Conservation (phyloP, 2,329 filamentous ascomycete genomes). For the Alternaria angustiovoidea region DNA sequence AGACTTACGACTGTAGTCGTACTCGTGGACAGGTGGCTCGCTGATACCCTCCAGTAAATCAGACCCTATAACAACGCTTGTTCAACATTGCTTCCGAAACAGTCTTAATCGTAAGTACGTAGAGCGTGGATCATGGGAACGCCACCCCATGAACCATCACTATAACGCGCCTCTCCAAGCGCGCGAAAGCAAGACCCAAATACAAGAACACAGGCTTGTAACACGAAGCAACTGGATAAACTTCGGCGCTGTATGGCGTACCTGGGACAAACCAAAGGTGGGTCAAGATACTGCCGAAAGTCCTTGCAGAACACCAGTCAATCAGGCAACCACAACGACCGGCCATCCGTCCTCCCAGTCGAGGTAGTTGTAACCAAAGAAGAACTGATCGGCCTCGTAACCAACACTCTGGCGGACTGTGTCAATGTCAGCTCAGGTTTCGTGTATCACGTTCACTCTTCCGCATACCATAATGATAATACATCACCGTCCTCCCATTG, state of each 20-base stretch:
- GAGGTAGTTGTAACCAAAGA: slow-evolving; percentile 44
- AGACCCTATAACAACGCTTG: background rate
- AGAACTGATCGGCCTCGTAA: slow-evolving; percentile 34
- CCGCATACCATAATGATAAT: slow-evolving; percentile 44
- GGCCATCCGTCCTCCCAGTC: slow-evolving; percentile 43
- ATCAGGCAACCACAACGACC: slow-evolving; percentile 23
- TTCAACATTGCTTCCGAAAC: background rate
- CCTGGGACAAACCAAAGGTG: background rate
- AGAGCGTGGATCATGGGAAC: background rate
- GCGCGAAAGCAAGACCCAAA: background rate
- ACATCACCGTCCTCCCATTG: slow-evolving; percentile 30
- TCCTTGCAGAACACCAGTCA: background rate
- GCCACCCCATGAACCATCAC: background rate
- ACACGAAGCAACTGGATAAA: background rate
- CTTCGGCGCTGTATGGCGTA: background rate
- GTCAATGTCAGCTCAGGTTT: slow-evolving; percentile 9
- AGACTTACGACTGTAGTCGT: background rate
- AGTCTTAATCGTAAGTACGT: background rate
- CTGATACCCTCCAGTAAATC: background rate
- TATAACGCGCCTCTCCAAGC: background rate
- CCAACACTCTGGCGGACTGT: slow-evolving; percentile 36
- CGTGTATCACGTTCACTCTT: background rate
- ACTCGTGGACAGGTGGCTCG: background rate
- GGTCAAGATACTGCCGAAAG: background rate
- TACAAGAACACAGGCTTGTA: background rate